These are phyloP conservation scores for Astraeus odoratus DNA, from an alignment of 768 basidiomycete species.

Conservation along the genomic window DNA sequence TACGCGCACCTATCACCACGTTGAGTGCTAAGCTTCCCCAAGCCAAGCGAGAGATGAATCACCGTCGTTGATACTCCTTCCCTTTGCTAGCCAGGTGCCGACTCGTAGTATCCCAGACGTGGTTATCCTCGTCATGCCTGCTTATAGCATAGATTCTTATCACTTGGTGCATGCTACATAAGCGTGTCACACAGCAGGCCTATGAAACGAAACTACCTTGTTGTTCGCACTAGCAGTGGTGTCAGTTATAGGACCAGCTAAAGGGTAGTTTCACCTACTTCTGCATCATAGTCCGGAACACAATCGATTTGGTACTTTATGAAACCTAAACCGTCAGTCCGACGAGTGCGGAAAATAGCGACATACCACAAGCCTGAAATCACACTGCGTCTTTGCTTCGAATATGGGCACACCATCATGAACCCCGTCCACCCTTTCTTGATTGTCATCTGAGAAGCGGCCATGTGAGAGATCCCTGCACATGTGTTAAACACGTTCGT, in stretches of 20 bases:
- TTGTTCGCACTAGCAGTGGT: constrained; percentile 27
- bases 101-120: constrained; percentile 42
- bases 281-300: constrained; percentile 30
- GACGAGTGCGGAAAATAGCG: no score
- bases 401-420: constrained; percentile 49
- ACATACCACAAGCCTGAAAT: constrained; percentile 45
- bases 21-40: no score
- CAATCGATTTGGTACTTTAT: constrained; percentile 45
- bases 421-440: constrained; percentile 46
- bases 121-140: constrained; percentile 40
- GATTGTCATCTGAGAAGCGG: constrained; percentile 62
- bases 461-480: constrained; percentile 62
- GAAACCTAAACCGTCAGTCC: no score
- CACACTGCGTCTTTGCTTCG: constrained; percentile 60
- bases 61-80: constrained; percentile 50
- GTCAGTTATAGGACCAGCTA: not conserved
- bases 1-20: constrained; percentile 37
- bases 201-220: constrained; percentile 31
- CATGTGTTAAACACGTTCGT: not conserved
- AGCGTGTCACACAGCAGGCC: not conserved
- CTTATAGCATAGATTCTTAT: constrained; percentile 46
- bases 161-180: constrained; percentile 19
- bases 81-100: constrained; percentile 37
- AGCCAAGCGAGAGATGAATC: not conserved
- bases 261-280: constrained; percentile 14